Conservation (phyloP, 1,139 yeast species). For the Magnusiomyces suaveolens region DNA sequence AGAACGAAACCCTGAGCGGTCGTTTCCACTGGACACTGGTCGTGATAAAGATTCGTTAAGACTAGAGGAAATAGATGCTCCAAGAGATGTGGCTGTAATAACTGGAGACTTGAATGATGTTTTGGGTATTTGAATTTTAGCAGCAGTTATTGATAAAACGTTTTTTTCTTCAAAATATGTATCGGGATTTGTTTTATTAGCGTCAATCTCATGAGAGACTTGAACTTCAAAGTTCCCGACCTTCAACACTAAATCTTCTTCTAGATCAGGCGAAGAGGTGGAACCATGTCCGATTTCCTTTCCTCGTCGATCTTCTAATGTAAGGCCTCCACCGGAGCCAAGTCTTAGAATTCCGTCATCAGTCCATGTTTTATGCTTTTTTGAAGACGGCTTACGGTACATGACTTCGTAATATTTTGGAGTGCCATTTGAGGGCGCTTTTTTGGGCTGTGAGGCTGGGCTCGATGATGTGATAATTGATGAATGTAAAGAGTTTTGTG, state of each 20-base stretch:
- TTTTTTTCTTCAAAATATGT: not conserved
- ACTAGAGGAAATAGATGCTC: not conserved
- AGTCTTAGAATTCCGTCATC: constrained; percentile 65
- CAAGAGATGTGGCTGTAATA: not conserved
- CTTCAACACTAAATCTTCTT: constrained; percentile 36
- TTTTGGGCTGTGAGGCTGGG: not conserved
- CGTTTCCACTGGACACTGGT: not conserved
- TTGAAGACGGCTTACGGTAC: constrained; percentile 62
- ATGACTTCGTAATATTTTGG: constrained; percentile 36
- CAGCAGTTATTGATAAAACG: not conserved
- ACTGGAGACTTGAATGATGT: not conserved
- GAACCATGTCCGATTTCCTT: constrained; percentile 15
- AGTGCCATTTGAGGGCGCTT: not conserved
- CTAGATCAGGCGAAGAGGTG: constrained; percentile 1
- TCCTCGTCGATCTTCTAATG: constrained; percentile 22
- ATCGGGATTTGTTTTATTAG: not conserved
- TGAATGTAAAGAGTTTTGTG: not conserved
- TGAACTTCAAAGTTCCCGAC: constrained; percentile 49
- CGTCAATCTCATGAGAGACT: constrained; percentile 5
- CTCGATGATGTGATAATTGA: not conserved
- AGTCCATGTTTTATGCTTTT: constrained; percentile 90
- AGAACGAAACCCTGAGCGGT: not conserved
- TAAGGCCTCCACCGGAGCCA: constrained; percentile 15
- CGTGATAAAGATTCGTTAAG: constrained; percentile 5
- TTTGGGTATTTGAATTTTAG: not conserved